Percentiles rank a stretch among this genome's conserved stretches.
These are phyloP conservation scores for Vachellia collinsii DNA, from an alignment of 306 rosid species.

Conservation along the genomic window DNA sequence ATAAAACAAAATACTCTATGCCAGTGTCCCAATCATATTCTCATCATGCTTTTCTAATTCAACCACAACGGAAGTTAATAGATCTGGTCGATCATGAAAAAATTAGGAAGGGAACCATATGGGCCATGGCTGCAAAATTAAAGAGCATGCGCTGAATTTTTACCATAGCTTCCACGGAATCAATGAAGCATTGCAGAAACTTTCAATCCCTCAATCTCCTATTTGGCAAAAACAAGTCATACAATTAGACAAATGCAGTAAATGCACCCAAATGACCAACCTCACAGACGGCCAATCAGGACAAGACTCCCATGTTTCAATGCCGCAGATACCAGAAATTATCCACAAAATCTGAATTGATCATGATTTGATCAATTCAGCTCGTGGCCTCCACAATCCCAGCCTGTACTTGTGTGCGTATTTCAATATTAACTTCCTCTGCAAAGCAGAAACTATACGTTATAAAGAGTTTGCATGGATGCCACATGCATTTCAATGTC, in stretches of 20 bases:
- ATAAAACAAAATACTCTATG: no score
- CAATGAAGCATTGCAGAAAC: constrained; percentile 14
- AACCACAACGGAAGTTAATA: neutral
- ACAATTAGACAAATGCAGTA: constrained; percentile 27
- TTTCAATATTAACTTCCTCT: constrained; percentile 88
- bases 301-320: constrained; percentile 22
- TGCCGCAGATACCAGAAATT: constrained; percentile 25
- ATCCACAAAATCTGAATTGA: constrained; percentile 30
- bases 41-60: neutral
- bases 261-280: constrained; percentile 20
- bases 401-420: constrained; percentile 80
- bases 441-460: constrained; percentile 45
- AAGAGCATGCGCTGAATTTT: constrained; percentile 6
- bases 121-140: neutral
- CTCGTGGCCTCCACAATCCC: constrained; percentile 89
- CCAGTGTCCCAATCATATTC: no score
- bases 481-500: constrained; percentile 3
- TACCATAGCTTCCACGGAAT: neutral
- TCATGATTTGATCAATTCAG: constrained; percentile 54
- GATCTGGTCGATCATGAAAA: neutral
- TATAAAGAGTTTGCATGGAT: constrained; percentile 23
- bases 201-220: neutral
- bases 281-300: constrained; percentile 23
- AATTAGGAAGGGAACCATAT: neutral
- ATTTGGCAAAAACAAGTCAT: neutral